Conservation (phyloP, 495 filamentous ascomycete genomes). For the Penicillium parvum region DNA sequence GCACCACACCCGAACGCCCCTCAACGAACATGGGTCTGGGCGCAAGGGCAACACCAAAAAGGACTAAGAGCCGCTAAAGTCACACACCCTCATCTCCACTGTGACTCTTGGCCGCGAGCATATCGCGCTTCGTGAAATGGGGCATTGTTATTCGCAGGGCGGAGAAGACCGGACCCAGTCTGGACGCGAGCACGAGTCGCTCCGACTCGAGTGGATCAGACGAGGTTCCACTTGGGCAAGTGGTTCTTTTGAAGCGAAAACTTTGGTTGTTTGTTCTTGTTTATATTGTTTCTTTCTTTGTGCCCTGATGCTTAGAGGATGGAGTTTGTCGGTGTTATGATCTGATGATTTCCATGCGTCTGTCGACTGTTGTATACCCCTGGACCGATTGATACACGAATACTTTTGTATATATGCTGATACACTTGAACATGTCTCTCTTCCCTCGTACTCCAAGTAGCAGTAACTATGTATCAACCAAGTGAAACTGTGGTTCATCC, state of each 20-base stretch:
- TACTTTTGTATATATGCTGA: conserved; percentile 2
- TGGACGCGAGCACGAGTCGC: conserved; percentile 1
- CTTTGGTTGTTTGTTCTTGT: not conserved
- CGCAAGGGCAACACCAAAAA: too few relatives aligned
- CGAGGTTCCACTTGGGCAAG: conserved; percentile 9
- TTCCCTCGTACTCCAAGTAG: too few relatives aligned
- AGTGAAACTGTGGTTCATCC: too few relatives aligned
- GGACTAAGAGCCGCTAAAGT: not conserved
- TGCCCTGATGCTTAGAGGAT: not conserved
- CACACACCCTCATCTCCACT: not conserved
- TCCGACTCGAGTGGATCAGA: conserved; percentile 2
- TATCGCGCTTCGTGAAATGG: too few relatives aligned
- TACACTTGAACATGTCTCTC: too few relatives aligned
- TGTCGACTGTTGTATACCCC: conserved; percentile 13
- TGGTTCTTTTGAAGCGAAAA: conserved; percentile 1
- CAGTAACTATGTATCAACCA: too few relatives aligned
- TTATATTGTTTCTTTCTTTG: not conserved
- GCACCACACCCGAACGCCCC: not conserved
- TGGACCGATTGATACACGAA: conserved; percentile 3
- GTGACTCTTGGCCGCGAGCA: too few relatives aligned
- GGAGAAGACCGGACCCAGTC: conserved; percentile 10
- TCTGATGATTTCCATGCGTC: conserved; percentile 13
- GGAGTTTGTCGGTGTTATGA: conserved; percentile 5
- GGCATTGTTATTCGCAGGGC: conserved; percentile 5
- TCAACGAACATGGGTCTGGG: not conserved